These are phyloP conservation scores for Mercurialis annua DNA, from an alignment of 345 rosid species.

Conservation along the genomic window DNA sequence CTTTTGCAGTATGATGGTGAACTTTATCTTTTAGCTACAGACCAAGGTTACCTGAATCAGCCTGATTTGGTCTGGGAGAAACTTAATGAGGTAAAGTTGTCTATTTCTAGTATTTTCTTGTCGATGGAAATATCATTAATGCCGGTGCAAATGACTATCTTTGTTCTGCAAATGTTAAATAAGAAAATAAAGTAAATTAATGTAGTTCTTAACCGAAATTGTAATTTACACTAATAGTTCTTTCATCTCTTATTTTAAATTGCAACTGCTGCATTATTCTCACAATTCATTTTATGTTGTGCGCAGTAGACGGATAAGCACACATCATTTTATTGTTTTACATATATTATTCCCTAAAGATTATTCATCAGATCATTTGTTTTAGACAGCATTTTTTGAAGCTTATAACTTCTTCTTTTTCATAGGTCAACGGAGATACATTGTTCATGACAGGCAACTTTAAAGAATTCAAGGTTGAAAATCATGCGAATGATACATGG, in stretches of 20 bases:
- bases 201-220: neutral
- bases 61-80: constrained; percentile 98
- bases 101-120: constrained; percentile 4
- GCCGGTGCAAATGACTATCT: neutral
- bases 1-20: constrained; percentile 80
- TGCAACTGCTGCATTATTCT: too few species aligned
- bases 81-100: constrained; percentile 75
- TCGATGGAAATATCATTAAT: neutral
- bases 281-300: neutral
- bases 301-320: too few species aligned
- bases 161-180: neutral
- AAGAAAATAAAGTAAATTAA: neutral
- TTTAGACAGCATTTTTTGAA: constrained; percentile 4
- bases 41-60: constrained; percentile 93
- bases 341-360: neutral
- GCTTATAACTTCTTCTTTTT: constrained; percentile 19
- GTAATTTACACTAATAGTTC: too few species aligned
- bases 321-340: too few species aligned
- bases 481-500: constrained; percentile 64
- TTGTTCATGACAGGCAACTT: constrained; percentile 81
- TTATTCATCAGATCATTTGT: neutral
- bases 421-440: constrained; percentile 94
- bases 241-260: neutral
- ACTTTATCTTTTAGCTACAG: constrained; percentile 95
- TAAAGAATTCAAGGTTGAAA: constrained; percentile 82